phyloP scores from a whole-genome alignment of 257 asterid species.

The Petunia axillaris region DNA sequence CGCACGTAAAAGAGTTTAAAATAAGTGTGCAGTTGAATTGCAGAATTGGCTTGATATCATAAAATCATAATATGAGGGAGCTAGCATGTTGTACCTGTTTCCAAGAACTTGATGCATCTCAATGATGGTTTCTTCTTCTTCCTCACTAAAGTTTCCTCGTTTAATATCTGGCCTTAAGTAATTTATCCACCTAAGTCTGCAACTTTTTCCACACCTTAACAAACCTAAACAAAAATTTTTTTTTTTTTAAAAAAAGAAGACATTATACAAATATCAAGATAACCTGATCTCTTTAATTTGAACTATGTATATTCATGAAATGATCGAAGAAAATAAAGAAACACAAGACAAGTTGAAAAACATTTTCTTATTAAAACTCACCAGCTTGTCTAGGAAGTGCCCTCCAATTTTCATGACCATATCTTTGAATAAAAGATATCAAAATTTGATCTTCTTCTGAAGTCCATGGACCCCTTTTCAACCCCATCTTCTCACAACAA shows the following conservation, averaged over 20 bases:
- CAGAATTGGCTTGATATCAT: neutral
- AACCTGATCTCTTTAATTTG: neutral
- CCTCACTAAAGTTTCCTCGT: slow-evolving; percentile 40
- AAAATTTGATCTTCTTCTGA: slow-evolving; percentile 46
- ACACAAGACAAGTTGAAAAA: neutral
- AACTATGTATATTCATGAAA: too few relatives aligned
- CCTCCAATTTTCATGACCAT: slow-evolving; percentile 52
- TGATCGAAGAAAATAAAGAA: neutral
- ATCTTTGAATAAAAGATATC: slow-evolving; percentile 33
- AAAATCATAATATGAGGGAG: too few relatives aligned
- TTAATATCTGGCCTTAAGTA: slow-evolving; percentile 45
- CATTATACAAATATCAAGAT: neutral
- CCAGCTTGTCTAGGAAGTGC: slow-evolving; percentile 50
- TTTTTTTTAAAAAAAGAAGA: neutral
- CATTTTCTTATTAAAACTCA: slow-evolving; percentile 1
- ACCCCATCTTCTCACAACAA: slow-evolving; percentile 50
- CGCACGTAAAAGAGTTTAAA: neutral
- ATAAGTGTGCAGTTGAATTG: neutral
- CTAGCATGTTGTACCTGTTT: slow-evolving; percentile 29
- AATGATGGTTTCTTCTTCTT: slow-evolving; percentile 41
- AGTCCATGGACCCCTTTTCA: slow-evolving; percentile 51
- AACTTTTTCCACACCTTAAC: slow-evolving; percentile 44
- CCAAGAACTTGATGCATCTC: slow-evolving; percentile 36
- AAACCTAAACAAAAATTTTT: slow-evolving; percentile 29
- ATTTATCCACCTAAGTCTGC: slow-evolving; percentile 45